Conservation (phyloP, 352 stramenopile genomes). For the Phytophthora fragariaefolia region DNA sequence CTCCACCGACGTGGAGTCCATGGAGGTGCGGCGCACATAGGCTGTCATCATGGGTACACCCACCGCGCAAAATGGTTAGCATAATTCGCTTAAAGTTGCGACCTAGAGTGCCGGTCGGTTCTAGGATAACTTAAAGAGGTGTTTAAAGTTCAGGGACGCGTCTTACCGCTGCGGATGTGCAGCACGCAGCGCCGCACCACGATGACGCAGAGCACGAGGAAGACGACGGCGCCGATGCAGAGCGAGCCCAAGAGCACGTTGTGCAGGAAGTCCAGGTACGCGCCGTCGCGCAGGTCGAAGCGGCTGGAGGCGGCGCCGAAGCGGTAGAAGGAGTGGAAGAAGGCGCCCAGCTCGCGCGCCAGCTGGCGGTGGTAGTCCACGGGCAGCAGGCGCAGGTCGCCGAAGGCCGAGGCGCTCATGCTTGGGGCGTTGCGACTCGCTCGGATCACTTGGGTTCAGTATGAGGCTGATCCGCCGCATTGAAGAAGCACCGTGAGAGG, state of each 20-base stretch:
- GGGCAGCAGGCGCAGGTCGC: constrained; percentile 59
- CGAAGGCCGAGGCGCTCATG: constrained; percentile 30
- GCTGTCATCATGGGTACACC: constrained; percentile 34
- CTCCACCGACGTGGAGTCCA: constrained; percentile 64
- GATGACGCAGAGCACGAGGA: constrained; percentile 68
- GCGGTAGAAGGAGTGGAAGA: constrained; percentile 87
- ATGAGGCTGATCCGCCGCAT: background rate
- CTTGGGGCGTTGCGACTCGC: background rate
- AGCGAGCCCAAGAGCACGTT: constrained; percentile 78
- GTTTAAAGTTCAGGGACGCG: background rate
- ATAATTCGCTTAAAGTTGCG: background rate
- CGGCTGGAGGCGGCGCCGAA: constrained; percentile 57
- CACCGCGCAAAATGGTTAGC: no score
- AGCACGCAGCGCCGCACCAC: constrained; percentile 74
- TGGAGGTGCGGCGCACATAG: constrained; percentile 46
- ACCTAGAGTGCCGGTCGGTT: background rate
- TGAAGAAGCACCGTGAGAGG: constrained; percentile 10
- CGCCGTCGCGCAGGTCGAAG: constrained; percentile 61
- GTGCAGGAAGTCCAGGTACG: constrained; percentile 71
- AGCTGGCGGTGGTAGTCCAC: constrained; percentile 76
- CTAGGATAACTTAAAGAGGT: background rate
- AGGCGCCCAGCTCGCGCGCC: constrained; percentile 65
- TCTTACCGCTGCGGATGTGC: constrained; percentile 70
- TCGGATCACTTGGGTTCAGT: constrained; percentile 24
- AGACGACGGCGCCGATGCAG: constrained; percentile 63